Evolutionary conservation across 768 basidiomycete species (phyloP).

Genomic region (Lentinula boryana): DNA sequence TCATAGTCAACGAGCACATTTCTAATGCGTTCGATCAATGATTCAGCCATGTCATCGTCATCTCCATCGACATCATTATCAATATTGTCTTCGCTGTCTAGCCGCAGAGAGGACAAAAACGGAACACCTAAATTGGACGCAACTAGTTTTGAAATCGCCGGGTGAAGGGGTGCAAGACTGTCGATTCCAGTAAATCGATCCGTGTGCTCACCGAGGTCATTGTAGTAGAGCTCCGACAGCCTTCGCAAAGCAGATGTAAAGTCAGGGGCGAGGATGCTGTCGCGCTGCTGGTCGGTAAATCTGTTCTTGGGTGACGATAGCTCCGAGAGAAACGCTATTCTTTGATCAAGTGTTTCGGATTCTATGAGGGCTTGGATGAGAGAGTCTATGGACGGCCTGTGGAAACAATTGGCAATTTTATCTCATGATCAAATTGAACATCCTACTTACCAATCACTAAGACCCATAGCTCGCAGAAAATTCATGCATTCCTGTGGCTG

Average conservation of each 20-base stretch:
- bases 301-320: background rate
- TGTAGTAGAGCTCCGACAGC: conserved; percentile 25
- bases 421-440: background rate
- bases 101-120: conserved; percentile 12
- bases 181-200: background rate
- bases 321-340: background rate
- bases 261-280: conserved; percentile 30
- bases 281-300: conserved; percentile 17
- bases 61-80: conserved; percentile 20
- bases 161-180: conserved; percentile 4
- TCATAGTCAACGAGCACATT: conserved; percentile 36
- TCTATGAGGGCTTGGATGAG: background rate
- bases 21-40: conserved; percentile 34
- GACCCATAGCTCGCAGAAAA: conserved; percentile 6
- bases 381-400: background rate
- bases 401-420: background rate
- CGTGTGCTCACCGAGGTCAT: conserved; percentile 29
- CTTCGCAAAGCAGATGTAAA: conserved; percentile 18
- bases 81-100: conserved; percentile 16
- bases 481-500: background rate
- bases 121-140: conserved; percentile 12
- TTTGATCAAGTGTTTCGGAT: background rate
- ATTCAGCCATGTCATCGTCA: conserved; percentile 37
- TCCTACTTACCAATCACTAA: background rate
- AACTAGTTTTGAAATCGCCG: conserved; percentile 2